A percentile compares a stretch with the other conserved stretches of the same genome.
phyloP scores from a whole-genome alignment of 106 monocot species.

The Vanilla planifolia region DNA sequence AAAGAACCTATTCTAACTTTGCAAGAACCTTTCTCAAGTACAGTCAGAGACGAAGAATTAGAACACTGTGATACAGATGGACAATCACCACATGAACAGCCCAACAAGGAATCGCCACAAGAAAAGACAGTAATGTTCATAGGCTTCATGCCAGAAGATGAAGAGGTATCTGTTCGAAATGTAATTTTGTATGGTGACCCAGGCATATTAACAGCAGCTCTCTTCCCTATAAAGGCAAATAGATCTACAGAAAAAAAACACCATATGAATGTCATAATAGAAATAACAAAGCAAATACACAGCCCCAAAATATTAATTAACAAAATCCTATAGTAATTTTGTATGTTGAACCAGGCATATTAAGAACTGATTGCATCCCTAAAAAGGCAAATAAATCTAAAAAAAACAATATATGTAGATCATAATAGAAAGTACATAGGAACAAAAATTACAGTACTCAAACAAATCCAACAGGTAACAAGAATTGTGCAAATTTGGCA shows the following conservation, averaged over 20 bases:
- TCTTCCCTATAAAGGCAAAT: slow-evolving; percentile 76
- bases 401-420: too few species aligned
- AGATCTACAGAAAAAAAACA: slow-evolving; percentile 46
- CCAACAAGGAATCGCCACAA: slow-evolving; percentile 77
- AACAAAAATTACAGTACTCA: too few species aligned
- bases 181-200: slow-evolving; percentile 89
- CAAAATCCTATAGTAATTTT: too few species aligned
- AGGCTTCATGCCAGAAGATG: slow-evolving; percentile 54
- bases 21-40: slow-evolving; percentile 41
- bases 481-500: too few species aligned
- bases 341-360: too few species aligned
- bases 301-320: background rate
- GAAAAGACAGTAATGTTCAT: slow-evolving; percentile 72
- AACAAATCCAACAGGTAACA: too few species aligned
- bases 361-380: too few species aligned
- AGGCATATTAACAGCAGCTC: slow-evolving; percentile 39
- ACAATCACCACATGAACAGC: slow-evolving; percentile 98
- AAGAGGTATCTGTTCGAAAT: slow-evolving; percentile 42
- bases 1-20: slow-evolving; percentile 60
- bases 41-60: slow-evolving; percentile 17
- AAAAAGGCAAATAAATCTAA: too few species aligned
- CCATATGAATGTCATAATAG: slow-evolving; percentile 1
- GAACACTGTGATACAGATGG: slow-evolving; percentile 66
- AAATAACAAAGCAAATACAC: slow-evolving; percentile 7
- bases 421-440: too few species aligned